phyloP scores from a whole-genome alignment of 352 stramenopile species.

The Pythium aphanidermatum region DNA sequence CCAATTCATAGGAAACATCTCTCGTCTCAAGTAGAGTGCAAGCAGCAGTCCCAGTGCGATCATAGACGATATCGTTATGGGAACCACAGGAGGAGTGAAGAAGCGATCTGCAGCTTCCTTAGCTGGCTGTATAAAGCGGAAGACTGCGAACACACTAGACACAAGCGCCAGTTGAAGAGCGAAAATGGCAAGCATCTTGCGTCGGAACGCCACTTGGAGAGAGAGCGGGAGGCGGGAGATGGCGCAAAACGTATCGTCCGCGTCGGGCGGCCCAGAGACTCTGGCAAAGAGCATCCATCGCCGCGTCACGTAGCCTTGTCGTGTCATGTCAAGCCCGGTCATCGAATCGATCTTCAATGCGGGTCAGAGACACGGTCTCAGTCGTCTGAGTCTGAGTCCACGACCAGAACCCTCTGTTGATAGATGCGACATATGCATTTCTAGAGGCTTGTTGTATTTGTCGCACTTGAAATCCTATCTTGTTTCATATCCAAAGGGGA shows the following conservation, averaged over 20 bases:
- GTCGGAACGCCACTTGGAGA: constrained; percentile 21
- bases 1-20: constrained; percentile 21
- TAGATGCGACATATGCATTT: not conserved
- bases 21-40: constrained; percentile 7
- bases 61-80: not conserved
- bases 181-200: constrained; percentile 19
- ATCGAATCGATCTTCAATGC: not conserved
- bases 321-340: not conserved
- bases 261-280: not conserved
- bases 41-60: constrained; percentile 10
- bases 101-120: not conserved
- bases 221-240: constrained; percentile 14
- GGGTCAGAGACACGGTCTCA: not conserved
- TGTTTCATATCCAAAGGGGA: constrained; percentile 3
- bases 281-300: constrained; percentile 4
- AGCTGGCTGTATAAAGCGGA: not conserved
- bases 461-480: too few species aligned
- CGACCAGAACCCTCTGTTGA: not conserved
- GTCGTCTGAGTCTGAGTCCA: not conserved
- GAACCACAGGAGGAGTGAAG: not conserved
- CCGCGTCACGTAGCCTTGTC: constrained; percentile 6
- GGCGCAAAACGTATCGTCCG: not conserved
- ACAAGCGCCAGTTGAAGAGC: constrained; percentile 20
- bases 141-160: constrained; percentile 1
- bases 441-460: not conserved